Evolutionary conservation across 768 basidiomycete genomes (phyloP), one percentile per base, ranked within the genome.

Genomic region (Trametes punicea): DNA sequence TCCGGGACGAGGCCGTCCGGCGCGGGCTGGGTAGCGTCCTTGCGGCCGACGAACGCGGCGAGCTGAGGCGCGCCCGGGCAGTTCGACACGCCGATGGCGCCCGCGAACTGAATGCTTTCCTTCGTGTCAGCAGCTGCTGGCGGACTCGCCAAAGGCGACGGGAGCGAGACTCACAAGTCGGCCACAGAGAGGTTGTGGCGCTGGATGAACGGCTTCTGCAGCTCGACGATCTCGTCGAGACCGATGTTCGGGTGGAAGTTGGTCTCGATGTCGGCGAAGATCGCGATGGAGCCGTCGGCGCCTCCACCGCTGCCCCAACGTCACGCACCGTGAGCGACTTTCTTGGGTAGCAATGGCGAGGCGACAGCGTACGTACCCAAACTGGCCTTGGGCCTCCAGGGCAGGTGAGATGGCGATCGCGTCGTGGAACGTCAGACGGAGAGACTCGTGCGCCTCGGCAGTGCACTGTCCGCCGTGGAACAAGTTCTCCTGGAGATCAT

Each of bases 11-110:
- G 55, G 11, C 58, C 56, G 41, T 64, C 63, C n/a, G 61, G 55
- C 30, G 63, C 57, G 15, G 63, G 55, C 20, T 33, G 46, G 25
- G 57, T 62, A 5, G 55, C 52, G 34, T 55, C 46, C 54, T 38
- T 39, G 27, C 40, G 47, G 40, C 75, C 75, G 29, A 71, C 65
- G 25, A 74, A 61, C 60, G 73, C 75, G 46, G 66, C 62, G 4
- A 80, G 66, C 18, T 70, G 71, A 7, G 77, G 77, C n/a, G 75
- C 74, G 60, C 77, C 77, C 3, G 72, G 69, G 56, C 77, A 79
- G 49, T 76, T 77, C 34, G 65, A 62, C 13, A 74, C 65, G 46
- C 73, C 74, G 31, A 77, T 73, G 2, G 77, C 76, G 20, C 55
- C 75, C n/a, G 78, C 78, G 56, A 80, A 75, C 55, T 77, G 74